phyloP scores from a whole-genome alignment of 75 land plant species.

The Chamaecyparis obtusa region DNA sequence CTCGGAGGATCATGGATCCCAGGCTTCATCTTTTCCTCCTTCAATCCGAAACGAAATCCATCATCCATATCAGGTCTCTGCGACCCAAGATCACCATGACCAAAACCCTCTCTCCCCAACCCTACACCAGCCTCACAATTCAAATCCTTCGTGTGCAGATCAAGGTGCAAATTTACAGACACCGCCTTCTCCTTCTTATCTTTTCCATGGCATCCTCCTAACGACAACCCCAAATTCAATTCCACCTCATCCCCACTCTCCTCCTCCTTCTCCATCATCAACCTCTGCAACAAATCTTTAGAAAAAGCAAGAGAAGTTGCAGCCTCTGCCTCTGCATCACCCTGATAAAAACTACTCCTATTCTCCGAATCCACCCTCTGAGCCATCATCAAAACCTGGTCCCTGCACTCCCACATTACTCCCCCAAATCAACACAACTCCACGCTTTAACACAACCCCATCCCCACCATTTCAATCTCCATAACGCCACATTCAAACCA shows the following conservation, averaged over 20 bases:
- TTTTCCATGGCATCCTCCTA: not conserved
- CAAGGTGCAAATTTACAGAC: not conserved
- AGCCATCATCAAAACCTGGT: not conserved
- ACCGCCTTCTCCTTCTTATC: not conserved
- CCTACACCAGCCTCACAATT: not conserved
- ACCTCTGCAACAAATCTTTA: slow-evolving; percentile 7
- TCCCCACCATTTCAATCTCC: not conserved
- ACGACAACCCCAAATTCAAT: slow-evolving; percentile 12
- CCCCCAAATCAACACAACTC: not conserved
- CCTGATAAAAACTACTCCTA: not conserved
- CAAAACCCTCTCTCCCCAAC: not conserved
- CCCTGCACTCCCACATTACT: not conserved
- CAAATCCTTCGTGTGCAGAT: not conserved
- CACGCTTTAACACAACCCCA: not conserved
- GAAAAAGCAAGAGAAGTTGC: slow-evolving; percentile 1
- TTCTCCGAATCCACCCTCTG: not conserved
- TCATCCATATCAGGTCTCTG: not conserved
- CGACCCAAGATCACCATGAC: not conserved
- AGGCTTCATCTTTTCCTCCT: not conserved
- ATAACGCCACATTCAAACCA: not conserved
- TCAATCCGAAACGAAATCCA: not conserved
- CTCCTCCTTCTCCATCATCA: slow-evolving; percentile 5
- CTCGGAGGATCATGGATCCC: not conserved
- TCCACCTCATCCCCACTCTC: slow-evolving; percentile 9
- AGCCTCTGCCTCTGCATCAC: too few species aligned